A percentile compares a stretch with the other conserved stretches of the same genome.
Conservation (phyloP, 345 rosid species). For the Hevea brasiliensis region DNA sequence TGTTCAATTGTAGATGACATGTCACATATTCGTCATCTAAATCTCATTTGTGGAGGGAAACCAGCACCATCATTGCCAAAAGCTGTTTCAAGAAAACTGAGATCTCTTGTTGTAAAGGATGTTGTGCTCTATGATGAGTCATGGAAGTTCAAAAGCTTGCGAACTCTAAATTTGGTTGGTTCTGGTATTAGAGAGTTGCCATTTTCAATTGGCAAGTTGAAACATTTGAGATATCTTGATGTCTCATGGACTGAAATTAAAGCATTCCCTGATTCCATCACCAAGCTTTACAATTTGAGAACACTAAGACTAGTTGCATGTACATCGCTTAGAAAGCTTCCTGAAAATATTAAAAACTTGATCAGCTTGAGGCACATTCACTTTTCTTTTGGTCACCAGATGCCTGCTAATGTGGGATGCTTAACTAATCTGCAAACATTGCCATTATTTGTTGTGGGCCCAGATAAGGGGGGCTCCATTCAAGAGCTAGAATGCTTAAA, state of each 20-base stretch:
- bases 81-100: neutral
- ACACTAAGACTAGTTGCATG: neutral
- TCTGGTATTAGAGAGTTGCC: neutral
- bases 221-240: slow-evolving; percentile 27
- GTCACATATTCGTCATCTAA: neutral
- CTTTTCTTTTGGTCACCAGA: neutral
- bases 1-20: neutral
- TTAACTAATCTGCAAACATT: neutral
- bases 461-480: neutral
- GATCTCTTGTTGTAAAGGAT: neutral
- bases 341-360: neutral
- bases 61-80: too few species aligned
- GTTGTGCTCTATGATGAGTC: too few species aligned
- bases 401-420: neutral
- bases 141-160: neutral
- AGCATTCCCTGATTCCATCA: slow-evolving; percentile 20
- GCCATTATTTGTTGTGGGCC: neutral
- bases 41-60: too few species aligned
- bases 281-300: neutral
- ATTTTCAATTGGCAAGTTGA: slow-evolving; percentile 14
- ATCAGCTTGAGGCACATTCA: neutral
- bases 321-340: neutral
- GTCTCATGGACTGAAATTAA: slow-evolving; percentile 1
- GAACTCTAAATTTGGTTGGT: neutral
- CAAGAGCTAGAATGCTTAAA: slow-evolving; percentile 4